Evolutionary conservation across 1,284 basidiomycete genomes (phyloP).

Genomic region (Cryptococcus sp.): DNA sequence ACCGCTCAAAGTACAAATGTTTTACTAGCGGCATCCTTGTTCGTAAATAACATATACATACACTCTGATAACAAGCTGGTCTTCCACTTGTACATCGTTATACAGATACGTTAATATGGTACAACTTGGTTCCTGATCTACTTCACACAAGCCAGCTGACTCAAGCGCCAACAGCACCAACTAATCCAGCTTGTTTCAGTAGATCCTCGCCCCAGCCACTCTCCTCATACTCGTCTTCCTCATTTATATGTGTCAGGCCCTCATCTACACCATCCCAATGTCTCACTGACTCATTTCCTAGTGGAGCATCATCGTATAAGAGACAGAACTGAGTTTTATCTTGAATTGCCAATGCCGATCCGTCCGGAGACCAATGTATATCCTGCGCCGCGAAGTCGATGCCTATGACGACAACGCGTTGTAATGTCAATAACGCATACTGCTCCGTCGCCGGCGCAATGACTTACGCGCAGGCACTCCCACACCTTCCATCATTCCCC

Average conservation of each 20-base stretch:
- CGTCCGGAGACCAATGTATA: conserved; percentile 41
- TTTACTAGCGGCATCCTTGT: too few species aligned
- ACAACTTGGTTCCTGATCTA: too few species aligned
- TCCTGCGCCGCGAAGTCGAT: conserved; percentile 24
- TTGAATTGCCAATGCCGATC: conserved; percentile 28
- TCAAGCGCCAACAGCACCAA: background rate
- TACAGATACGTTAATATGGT: too few species aligned
- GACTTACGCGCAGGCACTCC: conserved; percentile 38
- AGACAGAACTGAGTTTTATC: conserved; percentile 38
- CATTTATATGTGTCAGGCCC: conserved; percentile 26
- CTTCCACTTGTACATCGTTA: too few species aligned
- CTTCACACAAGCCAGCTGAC: too few species aligned
- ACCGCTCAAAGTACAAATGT: too few species aligned
- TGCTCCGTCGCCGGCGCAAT: background rate
- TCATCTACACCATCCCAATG: conserved; percentile 16
- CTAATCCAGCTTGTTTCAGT: background rate
- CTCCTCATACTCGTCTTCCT: conserved; percentile 28
- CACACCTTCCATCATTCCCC: conserved; percentile 42
- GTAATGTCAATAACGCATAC: background rate
- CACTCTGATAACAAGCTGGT: too few species aligned
- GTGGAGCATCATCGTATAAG: conserved; percentile 29
- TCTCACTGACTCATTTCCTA: conserved; percentile 3
- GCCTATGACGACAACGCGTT: conserved; percentile 9
- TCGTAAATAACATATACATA: too few species aligned
- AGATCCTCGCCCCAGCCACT: conserved; percentile 7